These are phyloP conservation scores for Gracilariopsis chorda DNA, from an alignment of 23 red algal genomes.

Conservation along the genomic window DNA sequence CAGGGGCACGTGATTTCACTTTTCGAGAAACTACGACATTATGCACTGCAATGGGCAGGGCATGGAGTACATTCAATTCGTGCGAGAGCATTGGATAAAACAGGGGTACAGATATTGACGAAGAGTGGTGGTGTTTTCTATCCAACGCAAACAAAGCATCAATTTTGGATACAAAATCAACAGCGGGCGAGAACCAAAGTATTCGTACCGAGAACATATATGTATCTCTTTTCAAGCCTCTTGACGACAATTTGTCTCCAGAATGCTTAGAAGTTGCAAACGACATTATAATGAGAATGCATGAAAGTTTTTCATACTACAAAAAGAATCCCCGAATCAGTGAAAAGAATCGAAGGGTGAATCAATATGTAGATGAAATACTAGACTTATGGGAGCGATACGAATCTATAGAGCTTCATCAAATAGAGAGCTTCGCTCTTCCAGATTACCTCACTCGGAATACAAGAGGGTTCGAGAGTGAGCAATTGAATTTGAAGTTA, in stretches of 20 bases:
- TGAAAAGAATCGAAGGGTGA: neutral
- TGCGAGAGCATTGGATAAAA: too few species aligned
- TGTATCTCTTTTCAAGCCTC: neutral
- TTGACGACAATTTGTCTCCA: conserved; percentile 6
- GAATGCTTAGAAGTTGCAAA: conserved; percentile 31
- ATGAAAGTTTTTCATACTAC: neutral
- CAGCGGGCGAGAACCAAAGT: neutral
- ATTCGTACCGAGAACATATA: conserved; percentile 12
- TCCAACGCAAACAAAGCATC: neutral
- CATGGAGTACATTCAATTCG: too few species aligned
- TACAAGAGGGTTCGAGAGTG: neutral
- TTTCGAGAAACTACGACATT: neutral
- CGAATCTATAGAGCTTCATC: neutral
- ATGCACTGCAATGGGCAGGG: neutral
- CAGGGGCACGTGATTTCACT: conserved; percentile 12
- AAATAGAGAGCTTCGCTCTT: too few species aligned
- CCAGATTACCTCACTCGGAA: neutral
- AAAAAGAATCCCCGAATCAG: neutral
- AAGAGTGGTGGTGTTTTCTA: conserved; percentile 16
- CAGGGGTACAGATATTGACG: too few species aligned
- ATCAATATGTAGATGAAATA: neutral
- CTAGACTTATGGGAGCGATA: neutral
- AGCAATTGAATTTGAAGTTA: neutral
- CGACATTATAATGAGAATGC: conserved; percentile 28
- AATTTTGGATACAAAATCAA: neutral